Conservation (phyloP, 441 rosid genomes). For the Capsella rubella region DNA sequence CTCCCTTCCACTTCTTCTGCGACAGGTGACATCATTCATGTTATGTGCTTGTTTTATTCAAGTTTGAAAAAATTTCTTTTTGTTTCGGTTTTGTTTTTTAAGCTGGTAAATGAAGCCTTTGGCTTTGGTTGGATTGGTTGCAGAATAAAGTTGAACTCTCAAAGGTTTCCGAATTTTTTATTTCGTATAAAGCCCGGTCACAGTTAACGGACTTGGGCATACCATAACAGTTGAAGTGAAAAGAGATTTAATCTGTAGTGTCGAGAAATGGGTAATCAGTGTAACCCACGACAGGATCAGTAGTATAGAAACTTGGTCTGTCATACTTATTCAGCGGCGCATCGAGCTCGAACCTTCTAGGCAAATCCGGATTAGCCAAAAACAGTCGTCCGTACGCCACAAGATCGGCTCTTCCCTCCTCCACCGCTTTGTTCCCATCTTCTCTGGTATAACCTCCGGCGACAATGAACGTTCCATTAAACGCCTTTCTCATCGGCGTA, state of each 20-base stretch:
- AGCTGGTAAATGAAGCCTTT: background rate
- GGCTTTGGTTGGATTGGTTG: background rate
- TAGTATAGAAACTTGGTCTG: slow-evolving; percentile 44
- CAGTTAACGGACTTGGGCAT: background rate
- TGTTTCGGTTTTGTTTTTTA: background rate
- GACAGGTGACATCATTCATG: slow-evolving; percentile 16
- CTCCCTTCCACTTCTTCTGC: slow-evolving; percentile 66
- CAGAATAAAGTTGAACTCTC: background rate
- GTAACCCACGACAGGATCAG: slow-evolving; percentile 56
- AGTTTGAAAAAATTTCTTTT: background rate
- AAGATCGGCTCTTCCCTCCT: slow-evolving; percentile 43
- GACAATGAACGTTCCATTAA: slow-evolving; percentile 55
- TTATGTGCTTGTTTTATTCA: background rate
- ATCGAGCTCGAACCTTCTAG: slow-evolving; percentile 46
- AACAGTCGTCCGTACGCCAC: slow-evolving; percentile 52
- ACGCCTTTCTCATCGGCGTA: slow-evolving; percentile 56
- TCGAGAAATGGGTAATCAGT: slow-evolving; percentile 58
- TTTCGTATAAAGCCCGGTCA: background rate
- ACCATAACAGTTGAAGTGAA: background rate
- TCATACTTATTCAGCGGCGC: slow-evolving; percentile 50
- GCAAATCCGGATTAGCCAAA: slow-evolving; percentile 60
- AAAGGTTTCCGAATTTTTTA: background rate
- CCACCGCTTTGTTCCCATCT: slow-evolving; percentile 52
- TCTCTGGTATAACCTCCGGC: slow-evolving; percentile 52
- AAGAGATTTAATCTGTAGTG: background rate